phyloP scores from a whole-genome alignment of 1,139 yeast genomes.

The Yamadazyma sp. region DNA sequence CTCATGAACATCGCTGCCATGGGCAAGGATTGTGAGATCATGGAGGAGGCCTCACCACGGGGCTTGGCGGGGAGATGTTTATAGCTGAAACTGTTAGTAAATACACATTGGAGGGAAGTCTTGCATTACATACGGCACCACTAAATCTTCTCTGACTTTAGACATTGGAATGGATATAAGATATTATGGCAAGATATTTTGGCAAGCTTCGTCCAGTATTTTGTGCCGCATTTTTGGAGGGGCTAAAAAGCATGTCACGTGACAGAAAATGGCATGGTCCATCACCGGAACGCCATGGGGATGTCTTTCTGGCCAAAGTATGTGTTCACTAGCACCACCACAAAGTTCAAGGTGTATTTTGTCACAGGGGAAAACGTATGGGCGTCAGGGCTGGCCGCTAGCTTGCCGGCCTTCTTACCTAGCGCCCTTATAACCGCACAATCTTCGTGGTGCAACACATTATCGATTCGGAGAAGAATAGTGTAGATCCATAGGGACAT shows the following conservation, averaged over 20 bases:
- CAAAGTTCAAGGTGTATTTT: slow-evolving; percentile 32
- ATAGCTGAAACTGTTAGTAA: slow-evolving; percentile 22
- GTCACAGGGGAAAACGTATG: slow-evolving; percentile 10
- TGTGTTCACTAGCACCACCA: slow-evolving; percentile 31
- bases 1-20: slow-evolving; percentile 66
- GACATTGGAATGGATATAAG: slow-evolving; percentile 8
- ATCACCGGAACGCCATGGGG: too few relatives aligned
- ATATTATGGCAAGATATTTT: too few relatives aligned
- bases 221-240: not conserved
- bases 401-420: slow-evolving; percentile 39
- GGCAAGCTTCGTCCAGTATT: slow-evolving; percentile 1
- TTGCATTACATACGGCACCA: slow-evolving; percentile 38
- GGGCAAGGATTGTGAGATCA: slow-evolving; percentile 61
- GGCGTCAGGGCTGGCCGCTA: slow-evolving; percentile 15
- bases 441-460: slow-evolving; percentile 34
- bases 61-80: slow-evolving; percentile 52
- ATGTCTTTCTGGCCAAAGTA: slow-evolving; percentile 35
- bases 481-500: slow-evolving; percentile 41
- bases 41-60: slow-evolving; percentile 43
- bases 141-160: slow-evolving; percentile 38
- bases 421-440: slow-evolving; percentile 36
- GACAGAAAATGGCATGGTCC: not conserved
- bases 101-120: too few relatives aligned
- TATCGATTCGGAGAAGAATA: slow-evolving; percentile 35
- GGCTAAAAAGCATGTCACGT: not conserved